Evolutionary conservation across 202 grass and related monocot species (phyloP).

Genomic region (Panicum virgatum): DNA sequence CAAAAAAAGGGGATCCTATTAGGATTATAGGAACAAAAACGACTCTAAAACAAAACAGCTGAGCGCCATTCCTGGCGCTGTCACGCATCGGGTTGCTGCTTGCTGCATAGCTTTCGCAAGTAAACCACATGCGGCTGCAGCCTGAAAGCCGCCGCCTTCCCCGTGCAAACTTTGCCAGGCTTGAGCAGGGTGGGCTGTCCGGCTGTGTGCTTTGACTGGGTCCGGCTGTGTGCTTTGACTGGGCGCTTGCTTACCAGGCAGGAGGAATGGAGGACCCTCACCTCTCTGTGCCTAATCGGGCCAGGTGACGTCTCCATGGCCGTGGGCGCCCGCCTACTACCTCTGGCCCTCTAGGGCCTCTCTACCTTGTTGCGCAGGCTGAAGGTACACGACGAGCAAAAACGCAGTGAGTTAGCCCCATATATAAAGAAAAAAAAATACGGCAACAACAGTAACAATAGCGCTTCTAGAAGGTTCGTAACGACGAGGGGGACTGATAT

Average conservation of each 20-base stretch:
- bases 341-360: no score
- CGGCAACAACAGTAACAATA: no score
- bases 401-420: neutral
- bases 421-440: no score
- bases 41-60: no score
- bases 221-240: neutral
- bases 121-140: neutral
- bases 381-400: conserved; percentile 31
- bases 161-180: neutral
- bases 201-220: no score
- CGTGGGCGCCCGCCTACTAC: neutral
- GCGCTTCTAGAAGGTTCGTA: neutral
- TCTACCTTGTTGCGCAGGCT: neutral
- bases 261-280: neutral
- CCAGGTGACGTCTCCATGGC: neutral
- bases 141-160: neutral
- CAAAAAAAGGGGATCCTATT: no score
- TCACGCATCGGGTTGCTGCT: no score
- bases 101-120: no score
- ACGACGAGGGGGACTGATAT: neutral
- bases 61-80: no score
- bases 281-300: neutral
- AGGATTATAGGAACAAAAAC: no score
- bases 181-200: no score
- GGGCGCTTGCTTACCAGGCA: neutral